phyloP scores from a whole-genome alignment of 768 basidiomycete species.

The Neoboletus subvelutipes region DNA sequence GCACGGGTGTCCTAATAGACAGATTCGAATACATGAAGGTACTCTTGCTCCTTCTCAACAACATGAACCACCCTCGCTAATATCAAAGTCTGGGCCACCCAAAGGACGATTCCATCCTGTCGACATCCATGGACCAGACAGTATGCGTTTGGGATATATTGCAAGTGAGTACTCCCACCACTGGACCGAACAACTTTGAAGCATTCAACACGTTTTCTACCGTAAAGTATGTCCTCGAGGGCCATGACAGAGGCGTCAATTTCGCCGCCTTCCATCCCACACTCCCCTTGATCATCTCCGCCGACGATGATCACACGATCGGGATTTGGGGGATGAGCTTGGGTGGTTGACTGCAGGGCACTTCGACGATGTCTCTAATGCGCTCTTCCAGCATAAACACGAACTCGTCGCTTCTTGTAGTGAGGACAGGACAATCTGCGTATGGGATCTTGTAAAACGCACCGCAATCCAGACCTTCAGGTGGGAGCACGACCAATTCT shows the following conservation, averaged over 20 bases:
- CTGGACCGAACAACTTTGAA: constrained; percentile 73
- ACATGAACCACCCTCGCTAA: not conserved
- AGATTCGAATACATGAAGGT: no score
- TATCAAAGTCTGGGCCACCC: constrained; percentile 60
- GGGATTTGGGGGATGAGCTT: constrained; percentile 99
- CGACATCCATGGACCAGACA: constrained; percentile 98
- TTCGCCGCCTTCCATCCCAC: constrained; percentile 97
- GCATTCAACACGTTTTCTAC: constrained; percentile 89
- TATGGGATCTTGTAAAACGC: constrained; percentile 96
- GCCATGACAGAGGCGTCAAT: constrained; percentile 95
- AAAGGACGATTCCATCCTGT: constrained; percentile 96
- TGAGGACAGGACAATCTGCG: constrained; percentile 99
- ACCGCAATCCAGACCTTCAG: constrained; percentile 97
- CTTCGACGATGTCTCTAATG: constrained; percentile 96
- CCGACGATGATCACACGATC: constrained; percentile 95
- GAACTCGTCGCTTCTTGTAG: constrained; percentile 96
- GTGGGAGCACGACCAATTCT: constrained; percentile 95
- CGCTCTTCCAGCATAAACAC: constrained; percentile 96
- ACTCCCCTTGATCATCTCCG: constrained; percentile 93
- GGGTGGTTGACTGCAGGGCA: constrained; percentile 99
- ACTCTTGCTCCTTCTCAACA: no score
- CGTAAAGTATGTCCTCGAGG: constrained; percentile 97
- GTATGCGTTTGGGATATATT: constrained; percentile 99
- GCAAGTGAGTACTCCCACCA: constrained; percentile 76
- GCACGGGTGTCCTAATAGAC: no score